Evolutionary conservation across 73 alveolate genomes (phyloP), one percentile per base, ranked within the genome.

Genomic region (Paramecium caudatum): DNA sequence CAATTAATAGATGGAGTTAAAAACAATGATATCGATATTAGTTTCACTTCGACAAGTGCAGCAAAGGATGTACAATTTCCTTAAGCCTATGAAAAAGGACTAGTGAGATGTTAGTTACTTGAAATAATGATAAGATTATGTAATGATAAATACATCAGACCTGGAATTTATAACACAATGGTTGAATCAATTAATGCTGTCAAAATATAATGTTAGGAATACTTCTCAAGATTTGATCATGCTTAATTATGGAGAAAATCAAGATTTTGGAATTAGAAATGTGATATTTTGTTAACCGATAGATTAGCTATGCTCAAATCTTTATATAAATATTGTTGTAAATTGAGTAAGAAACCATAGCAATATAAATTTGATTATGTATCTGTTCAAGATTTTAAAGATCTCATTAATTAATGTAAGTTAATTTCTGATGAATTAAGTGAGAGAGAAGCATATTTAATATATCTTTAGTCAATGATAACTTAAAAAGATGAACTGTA

Each of bases 71-170:
- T 37, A 4, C 7, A 16, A 37, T 74, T 65, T 16, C 83, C 83
- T 65, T 65, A 74, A 45, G 68, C 68, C n/a, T 45, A 74, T 74
- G 88, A 74, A 43, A 37, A 41, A 74, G 68, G 88, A 1, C 43
- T 74, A 74, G 88, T 74, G 0, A 74, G 88, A 74, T 74, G 68
- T 43, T 74, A 74, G 43, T 74, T 74, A 27, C 88, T 74, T 27
- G 88, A 74, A 74, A 74, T 74, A 0, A 41, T 74, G 68, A 74
- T 74, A 39, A 74, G 88, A 74, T 41, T 74, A 37, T 74, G 69
- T 34, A 41, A 41, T 41, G 88, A 74, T 74, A 41, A 74, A 43
- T 74, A 74, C 5, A 65, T 65, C n/a, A 36, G 83, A 25, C 83
- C 83, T 13, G 83, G 83, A 33, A 7, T 65, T 32, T 65, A 32